Conservation (phyloP, 2,329 filamentous ascomycete genomes). For the Alternaria atra region DNA sequence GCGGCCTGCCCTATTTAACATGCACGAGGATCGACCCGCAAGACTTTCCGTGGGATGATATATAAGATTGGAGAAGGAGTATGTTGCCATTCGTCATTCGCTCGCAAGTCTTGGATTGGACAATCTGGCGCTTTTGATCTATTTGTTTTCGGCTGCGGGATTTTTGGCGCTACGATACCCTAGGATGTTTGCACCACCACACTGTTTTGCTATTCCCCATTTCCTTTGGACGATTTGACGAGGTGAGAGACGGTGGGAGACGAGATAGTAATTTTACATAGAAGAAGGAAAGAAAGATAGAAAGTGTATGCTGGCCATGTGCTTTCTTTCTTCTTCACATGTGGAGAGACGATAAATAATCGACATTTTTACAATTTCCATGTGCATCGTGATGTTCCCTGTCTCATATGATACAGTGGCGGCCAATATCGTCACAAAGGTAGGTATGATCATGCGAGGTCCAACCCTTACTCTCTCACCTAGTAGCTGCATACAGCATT, state of each 20-base stretch:
- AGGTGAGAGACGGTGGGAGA: neutral
- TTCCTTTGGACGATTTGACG: slow-evolving; percentile 12
- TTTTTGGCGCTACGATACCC: slow-evolving; percentile 29
- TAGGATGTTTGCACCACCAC: slow-evolving; percentile 5
- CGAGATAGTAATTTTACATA: neutral
- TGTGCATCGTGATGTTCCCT: neutral
- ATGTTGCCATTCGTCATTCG: no score
- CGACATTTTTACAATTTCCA: neutral
- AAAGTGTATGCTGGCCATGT: slow-evolving; percentile 4
- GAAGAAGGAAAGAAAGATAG: neutral
- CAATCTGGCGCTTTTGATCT: slow-evolving; percentile 15
- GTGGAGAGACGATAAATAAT: neutral
- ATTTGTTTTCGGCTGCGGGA: neutral
- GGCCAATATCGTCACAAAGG: neutral
- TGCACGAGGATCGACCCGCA: slow-evolving; percentile 69
- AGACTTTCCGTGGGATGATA: slow-evolving; percentile 69
- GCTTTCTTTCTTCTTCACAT: neutral
- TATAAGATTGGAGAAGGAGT: slow-evolving; percentile 2
- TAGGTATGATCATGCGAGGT: neutral
- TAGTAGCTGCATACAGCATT: neutral
- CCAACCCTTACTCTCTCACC: neutral
- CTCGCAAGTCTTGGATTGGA: neutral
- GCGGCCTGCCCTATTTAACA: slow-evolving; percentile 68
- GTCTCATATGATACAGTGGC: neutral
- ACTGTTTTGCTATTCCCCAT: neutral